Conservation (phyloP, 192 early-diverging fungal genomes). For the Coemansia sp. region DNA sequence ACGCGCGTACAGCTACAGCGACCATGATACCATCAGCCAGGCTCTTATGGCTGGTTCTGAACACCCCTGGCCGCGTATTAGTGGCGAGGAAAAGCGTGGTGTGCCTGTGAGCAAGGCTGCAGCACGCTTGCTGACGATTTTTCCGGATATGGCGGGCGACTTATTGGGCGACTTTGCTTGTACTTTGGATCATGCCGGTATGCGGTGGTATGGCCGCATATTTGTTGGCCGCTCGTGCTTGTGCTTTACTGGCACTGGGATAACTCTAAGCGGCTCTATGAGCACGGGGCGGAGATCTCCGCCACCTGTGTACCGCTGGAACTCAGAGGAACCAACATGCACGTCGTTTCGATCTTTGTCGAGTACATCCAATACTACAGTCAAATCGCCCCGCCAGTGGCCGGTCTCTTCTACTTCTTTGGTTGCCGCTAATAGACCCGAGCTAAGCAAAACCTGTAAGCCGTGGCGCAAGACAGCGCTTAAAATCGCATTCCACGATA, state of each 20-base stretch:
- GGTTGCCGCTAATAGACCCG: neutral
- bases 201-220: constrained; percentile 51
- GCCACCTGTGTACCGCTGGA: neutral
- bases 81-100: neutral
- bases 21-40: constrained; percentile 18
- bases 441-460: neutral
- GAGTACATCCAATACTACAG: neutral
- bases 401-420: neutral
- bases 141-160: constrained; percentile 21
- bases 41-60: neutral
- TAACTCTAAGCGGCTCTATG: constrained; percentile 7
- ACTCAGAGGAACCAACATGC: neutral
- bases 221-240: constrained; percentile 24
- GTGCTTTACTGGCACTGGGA: constrained; percentile 40
- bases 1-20: constrained; percentile 18
- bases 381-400: neutral
- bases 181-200: constrained; percentile 45
- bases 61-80: neutral
- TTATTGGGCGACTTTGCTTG: constrained; percentile 29
- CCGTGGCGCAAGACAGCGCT: constrained; percentile 42
- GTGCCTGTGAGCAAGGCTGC: neutral
- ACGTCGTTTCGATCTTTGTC: neutral
- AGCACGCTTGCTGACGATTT: constrained; percentile 12
- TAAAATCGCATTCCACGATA: constrained; percentile 30
- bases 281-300: neutral